Evolutionary conservation across 441 rosid species (phyloP).

Genomic region (Croton laevigatus): DNA sequence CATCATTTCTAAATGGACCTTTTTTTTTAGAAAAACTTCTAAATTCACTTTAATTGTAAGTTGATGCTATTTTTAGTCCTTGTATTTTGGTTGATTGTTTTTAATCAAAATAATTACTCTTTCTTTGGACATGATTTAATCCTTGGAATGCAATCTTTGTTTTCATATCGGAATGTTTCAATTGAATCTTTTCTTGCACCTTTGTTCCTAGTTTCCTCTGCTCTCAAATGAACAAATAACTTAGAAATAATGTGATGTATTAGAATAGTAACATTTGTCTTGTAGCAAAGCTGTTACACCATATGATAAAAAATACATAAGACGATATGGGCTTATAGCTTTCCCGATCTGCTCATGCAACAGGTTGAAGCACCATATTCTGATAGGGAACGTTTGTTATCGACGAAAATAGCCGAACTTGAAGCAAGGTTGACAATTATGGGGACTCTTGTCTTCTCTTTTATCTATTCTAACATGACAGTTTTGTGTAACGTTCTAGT

Average conservation of each 20-base stretch:
- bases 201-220: background rate
- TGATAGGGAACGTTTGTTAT: conserved; percentile 77
- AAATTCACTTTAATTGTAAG: too few species aligned
- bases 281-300: background rate
- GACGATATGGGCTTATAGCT: background rate
- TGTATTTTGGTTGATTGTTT: background rate
- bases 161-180: background rate
- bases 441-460: conserved; percentile 6
- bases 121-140: background rate
- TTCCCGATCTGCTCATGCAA: conserved; percentile 23
- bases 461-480: conserved; percentile 4
- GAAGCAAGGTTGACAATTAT: conserved; percentile 60
- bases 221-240: background rate
- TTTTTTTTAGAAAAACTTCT: background rate
- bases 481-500: conserved; percentile 7
- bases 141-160: background rate
- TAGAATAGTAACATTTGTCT: background rate
- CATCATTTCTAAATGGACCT: background rate
- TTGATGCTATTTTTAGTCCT: background rate
- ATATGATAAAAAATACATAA: background rate
- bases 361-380: conserved; percentile 64
- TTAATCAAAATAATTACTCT: background rate
- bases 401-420: conserved; percentile 64
- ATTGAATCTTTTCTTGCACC: background rate
- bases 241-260: background rate